These are phyloP conservation scores for Silene latifolia DNA, from an alignment of 148 eudicot genomes.

Conservation along the genomic window DNA sequence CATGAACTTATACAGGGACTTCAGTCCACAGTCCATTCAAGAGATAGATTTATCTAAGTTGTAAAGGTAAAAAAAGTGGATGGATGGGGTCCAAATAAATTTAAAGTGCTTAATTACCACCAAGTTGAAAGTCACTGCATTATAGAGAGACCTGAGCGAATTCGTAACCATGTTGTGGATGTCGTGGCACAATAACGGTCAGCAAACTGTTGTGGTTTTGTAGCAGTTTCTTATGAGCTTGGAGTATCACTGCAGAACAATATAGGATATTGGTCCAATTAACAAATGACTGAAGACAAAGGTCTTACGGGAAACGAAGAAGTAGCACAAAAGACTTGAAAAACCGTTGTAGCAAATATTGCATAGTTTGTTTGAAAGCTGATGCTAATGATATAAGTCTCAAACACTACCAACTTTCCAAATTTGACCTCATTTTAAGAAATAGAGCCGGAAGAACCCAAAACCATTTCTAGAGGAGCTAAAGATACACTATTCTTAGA, in stretches of 20 bases:
- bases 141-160: slow-evolving; percentile 48
- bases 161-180: slow-evolving; percentile 60
- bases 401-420: too few species aligned
- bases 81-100: neutral
- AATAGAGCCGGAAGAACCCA: too few species aligned
- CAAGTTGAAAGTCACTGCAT: neutral
- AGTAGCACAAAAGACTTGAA: neutral
- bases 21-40: neutral
- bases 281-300: slow-evolving; percentile 8
- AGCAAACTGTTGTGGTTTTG: slow-evolving; percentile 50
- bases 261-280: slow-evolving; percentile 18
- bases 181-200: slow-evolving; percentile 74
- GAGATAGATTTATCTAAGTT: neutral
- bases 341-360: neutral
- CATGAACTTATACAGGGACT: neutral
- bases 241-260: slow-evolving; percentile 55
- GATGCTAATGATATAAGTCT: neutral
- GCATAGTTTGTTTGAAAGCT: too few species aligned
- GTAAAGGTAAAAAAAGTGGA: neutral
- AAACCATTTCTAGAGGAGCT: too few species aligned
- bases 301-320: neutral
- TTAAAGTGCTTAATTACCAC: neutral
- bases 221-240: slow-evolving; percentile 56
- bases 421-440: too few species aligned
- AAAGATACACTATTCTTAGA: too few species aligned